These are phyloP conservation scores for Pleurotus platypus DNA, from an alignment of 768 basidiomycete species.

Conservation along the genomic window DNA sequence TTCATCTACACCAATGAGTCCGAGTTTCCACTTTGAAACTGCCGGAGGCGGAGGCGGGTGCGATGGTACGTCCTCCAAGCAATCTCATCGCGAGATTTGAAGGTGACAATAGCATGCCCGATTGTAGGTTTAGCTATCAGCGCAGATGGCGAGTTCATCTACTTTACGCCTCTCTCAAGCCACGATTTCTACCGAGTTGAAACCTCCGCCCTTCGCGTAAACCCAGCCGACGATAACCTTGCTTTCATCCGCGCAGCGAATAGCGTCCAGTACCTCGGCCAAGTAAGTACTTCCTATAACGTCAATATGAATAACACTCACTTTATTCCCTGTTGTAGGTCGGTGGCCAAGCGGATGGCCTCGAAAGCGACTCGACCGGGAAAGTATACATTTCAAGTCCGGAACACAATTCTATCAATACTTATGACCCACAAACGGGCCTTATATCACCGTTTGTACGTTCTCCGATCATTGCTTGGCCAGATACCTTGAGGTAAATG, in stretches of 20 bases:
- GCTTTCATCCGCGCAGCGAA: slow-evolving; percentile 11
- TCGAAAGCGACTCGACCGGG: slow-evolving; percentile 13
- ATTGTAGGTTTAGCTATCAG: slow-evolving; percentile 4
- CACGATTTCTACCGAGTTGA: slow-evolving; percentile 13
- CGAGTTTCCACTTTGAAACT: slow-evolving; percentile 8
- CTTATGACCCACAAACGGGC: slow-evolving; percentile 12
- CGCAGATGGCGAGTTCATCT: slow-evolving; percentile 12
- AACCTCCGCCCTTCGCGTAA: slow-evolving; percentile 9
- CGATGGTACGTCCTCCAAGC: slow-evolving; percentile 5
- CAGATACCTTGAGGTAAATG: slow-evolving; percentile 11
- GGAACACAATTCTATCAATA: slow-evolving; percentile 15
- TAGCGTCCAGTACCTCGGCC: slow-evolving; percentile 13
- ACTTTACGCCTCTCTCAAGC: slow-evolving; percentile 12
- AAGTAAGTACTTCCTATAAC: slow-evolving; percentile 2
- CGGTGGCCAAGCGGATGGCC: slow-evolving; percentile 14
- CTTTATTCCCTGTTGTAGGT: not conserved
- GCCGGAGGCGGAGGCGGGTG: slow-evolving; percentile 12
- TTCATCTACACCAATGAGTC: slow-evolving; percentile 7
- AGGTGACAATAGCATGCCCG: not conserved
- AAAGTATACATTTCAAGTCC: slow-evolving; percentile 14
- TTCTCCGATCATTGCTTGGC: slow-evolving; percentile 14
- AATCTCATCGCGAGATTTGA: not conserved
- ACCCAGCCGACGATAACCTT: slow-evolving; percentile 10
- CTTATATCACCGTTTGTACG: slow-evolving; percentile 12
- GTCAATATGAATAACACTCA: not conserved